Evolutionary conservation across 805 yeast species (phyloP).

Genomic region (Candida stauntonica): DNA sequence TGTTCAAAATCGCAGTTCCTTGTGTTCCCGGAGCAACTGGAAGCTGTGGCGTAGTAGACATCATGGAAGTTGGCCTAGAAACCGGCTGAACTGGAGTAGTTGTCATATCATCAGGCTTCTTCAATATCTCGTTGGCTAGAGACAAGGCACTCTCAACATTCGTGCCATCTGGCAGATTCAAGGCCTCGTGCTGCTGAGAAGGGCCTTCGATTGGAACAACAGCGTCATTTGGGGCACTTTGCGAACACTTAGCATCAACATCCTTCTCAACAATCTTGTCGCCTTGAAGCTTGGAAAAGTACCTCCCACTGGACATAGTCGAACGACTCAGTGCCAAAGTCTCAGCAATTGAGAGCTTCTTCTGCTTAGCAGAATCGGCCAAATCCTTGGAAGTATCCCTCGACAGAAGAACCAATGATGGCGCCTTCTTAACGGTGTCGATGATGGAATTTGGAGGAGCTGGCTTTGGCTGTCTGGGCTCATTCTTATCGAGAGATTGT

Average conservation of each 20-base stretch:
- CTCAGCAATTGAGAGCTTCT: constrained; percentile 50
- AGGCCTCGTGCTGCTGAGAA: background rate
- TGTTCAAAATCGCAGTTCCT: constrained; percentile 18
- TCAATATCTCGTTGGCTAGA: constrained; percentile 11
- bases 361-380: constrained; percentile 21
- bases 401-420: constrained; percentile 21
- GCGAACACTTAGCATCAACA: constrained; percentile 1
- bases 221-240: too few relatives aligned
- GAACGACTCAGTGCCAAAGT: constrained; percentile 52
- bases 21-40: constrained; percentile 19
- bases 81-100: background rate
- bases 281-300: constrained; percentile 25
- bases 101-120: constrained; percentile 2
- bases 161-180: background rate
- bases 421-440: constrained; percentile 21
- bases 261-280: constrained; percentile 6
- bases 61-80: background rate
- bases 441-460: constrained; percentile 21
- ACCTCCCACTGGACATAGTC: constrained; percentile 35
- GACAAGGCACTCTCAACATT: background rate
- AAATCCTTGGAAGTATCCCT: constrained; percentile 26
- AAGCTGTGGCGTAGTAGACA: constrained; percentile 8
- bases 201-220: background rate
- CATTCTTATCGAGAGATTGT: constrained; percentile 1
- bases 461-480: constrained; percentile 20